Conservation (phyloP, 495 filamentous ascomycete genomes). For the Pyronema omphalodes region DNA sequence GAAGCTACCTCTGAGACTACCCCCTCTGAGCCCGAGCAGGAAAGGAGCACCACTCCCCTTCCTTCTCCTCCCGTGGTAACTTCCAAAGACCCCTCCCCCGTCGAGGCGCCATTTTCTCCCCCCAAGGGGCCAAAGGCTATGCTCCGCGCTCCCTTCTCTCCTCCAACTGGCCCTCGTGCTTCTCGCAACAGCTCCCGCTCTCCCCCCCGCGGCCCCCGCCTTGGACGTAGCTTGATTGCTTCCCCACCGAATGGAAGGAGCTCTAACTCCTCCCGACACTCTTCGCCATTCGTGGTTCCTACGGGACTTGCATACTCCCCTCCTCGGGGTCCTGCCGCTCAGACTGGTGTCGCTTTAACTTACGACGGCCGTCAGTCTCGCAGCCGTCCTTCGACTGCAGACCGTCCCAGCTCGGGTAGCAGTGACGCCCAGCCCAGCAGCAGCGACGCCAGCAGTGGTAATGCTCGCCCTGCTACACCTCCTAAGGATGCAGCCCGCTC, state of each 20-base stretch:
- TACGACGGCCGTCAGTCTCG: neutral
- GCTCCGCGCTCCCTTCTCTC: neutral
- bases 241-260: neutral
- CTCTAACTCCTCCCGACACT: neutral
- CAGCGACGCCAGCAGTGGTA: too few species aligned
- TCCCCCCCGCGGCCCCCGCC: too few species aligned
- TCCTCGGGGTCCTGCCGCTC: neutral
- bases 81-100: neutral
- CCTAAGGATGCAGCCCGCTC: too few species aligned
- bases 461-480: too few species aligned
- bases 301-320: neutral
- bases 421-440: too few species aligned
- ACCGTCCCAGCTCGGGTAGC: too few species aligned
- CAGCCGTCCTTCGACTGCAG: too few species aligned
- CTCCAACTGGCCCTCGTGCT: neutral
- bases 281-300: neutral
- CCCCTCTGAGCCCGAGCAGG: neutral
- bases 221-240: too few species aligned
- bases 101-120: neutral
- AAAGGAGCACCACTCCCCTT: neutral
- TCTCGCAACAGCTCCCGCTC: neutral
- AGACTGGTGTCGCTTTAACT: neutral
- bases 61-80: neutral
- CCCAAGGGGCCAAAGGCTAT: neutral
- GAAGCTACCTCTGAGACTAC: too few species aligned